phyloP scores from a whole-genome alignment of 78 protist species.

The Dictyostelium intermedium region DNA sequence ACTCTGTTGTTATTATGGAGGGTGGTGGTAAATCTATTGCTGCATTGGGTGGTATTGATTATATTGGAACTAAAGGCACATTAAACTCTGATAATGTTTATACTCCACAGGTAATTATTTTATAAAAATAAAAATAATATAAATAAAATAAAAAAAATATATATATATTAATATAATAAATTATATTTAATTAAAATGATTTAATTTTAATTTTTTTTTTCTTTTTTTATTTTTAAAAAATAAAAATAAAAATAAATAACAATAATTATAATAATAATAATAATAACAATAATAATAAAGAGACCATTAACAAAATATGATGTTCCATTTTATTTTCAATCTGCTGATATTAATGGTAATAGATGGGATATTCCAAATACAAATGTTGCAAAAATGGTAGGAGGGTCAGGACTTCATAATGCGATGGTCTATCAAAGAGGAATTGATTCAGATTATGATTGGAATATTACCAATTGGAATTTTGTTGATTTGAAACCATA shows the following conservation, averaged over 20 bases:
- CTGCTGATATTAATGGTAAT: slow-evolving; percentile 8
- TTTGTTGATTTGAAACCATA: slow-evolving; percentile 4
- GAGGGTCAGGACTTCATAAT: slow-evolving; percentile 65
- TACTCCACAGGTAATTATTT: slow-evolving; percentile 2
- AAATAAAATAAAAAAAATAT: background rate
- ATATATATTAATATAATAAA: too few species aligned
- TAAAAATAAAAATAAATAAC: background rate
- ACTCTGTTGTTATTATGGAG: slow-evolving; percentile 18
- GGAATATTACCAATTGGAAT: slow-evolving; percentile 47
- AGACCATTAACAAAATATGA: slow-evolving; percentile 73
- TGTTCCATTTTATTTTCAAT: slow-evolving; percentile 43
- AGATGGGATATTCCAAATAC: slow-evolving; percentile 56
- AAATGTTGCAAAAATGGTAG: slow-evolving; percentile 45
- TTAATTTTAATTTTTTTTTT: too few species aligned
- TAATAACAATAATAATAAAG: background rate
- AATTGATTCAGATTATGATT: slow-evolving; percentile 19
- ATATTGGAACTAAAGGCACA: slow-evolving; percentile 53
- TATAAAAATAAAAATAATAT: background rate
- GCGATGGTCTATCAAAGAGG: slow-evolving; percentile 67
- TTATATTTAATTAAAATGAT: too few species aligned
- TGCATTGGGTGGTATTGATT: slow-evolving; percentile 35
- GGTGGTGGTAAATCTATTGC: slow-evolving; percentile 38
- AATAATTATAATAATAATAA: background rate
- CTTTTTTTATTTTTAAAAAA: too few species aligned
- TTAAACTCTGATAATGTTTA: background rate